Evolutionary conservation across 2,329 filamentous ascomycete species (phyloP).

Genomic region (Colletotrichum brevisporum): DNA sequence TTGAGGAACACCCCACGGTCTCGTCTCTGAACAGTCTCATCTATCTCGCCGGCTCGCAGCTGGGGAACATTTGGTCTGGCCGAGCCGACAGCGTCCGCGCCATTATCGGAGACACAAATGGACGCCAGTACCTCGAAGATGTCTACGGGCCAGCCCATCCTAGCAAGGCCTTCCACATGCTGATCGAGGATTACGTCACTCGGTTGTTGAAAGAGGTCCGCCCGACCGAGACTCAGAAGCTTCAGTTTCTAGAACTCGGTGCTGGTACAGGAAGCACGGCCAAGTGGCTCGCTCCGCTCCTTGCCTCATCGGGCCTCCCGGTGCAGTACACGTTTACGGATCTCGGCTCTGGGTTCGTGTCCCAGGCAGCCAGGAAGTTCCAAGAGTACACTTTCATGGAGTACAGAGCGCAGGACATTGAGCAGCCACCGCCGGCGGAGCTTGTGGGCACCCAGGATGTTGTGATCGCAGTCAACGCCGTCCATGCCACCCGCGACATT

Average conservation of each 20-base stretch:
- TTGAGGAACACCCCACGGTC: constrained; percentile 17
- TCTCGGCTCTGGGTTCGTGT: constrained; percentile 50
- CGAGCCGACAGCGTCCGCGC: constrained; percentile 22
- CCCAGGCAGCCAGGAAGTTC: constrained; percentile 44
- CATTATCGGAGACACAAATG: constrained; percentile 22
- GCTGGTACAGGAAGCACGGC: constrained; percentile 25
- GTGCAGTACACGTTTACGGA: constrained; percentile 59
- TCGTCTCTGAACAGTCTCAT: constrained; percentile 19
- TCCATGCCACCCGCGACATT: constrained; percentile 51
- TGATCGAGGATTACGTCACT: constrained; percentile 24
- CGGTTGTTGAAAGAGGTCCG: background rate
- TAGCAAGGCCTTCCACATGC: constrained; percentile 30
- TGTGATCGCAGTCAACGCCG: constrained; percentile 50
- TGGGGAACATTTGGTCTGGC: constrained; percentile 23
- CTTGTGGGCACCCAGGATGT: constrained; percentile 47
- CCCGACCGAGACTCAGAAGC: background rate
- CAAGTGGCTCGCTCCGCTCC: constrained; percentile 42
- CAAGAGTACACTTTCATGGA: constrained; percentile 27
- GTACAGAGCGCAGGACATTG: constrained; percentile 21
- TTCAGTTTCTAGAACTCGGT: constrained; percentile 21
- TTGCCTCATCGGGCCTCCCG: constrained; percentile 46
- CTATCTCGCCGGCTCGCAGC: constrained; percentile 11
- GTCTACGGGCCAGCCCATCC: constrained; percentile 26
- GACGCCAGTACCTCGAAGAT: constrained; percentile 30
- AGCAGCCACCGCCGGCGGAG: constrained; percentile 37